These are phyloP conservation scores for Houttuynia cordata DNA, from an alignment of 164 flowering plant species.

Conservation along the genomic window DNA sequence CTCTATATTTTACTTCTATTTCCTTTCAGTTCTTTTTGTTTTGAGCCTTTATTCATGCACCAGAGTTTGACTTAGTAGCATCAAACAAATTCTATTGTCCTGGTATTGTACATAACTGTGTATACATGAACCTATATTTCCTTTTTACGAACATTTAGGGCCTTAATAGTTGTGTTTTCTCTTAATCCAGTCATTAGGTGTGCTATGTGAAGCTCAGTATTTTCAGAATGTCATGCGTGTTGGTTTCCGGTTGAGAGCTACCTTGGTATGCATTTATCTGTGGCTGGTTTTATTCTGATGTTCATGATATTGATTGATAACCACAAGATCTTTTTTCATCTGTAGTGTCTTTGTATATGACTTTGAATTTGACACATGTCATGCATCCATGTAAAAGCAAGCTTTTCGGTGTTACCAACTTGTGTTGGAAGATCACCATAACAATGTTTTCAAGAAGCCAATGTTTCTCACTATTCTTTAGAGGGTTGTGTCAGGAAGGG, in stretches of 20 bases:
- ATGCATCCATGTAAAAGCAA: too few species aligned
- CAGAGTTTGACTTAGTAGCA: too few species aligned
- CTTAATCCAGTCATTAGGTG: conserved; percentile 63
- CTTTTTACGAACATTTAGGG: neutral
- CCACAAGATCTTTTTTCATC: neutral
- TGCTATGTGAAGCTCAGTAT: conserved; percentile 83
- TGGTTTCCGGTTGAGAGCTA: conserved; percentile 77
- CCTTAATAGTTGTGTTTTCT: neutral
- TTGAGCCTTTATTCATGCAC: neutral
- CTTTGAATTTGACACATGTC: too few species aligned
- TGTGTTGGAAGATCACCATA: too few species aligned
- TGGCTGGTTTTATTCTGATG: neutral
- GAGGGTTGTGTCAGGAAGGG: too few species aligned
- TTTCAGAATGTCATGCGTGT: conserved; percentile 98
- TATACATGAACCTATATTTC: neutral
- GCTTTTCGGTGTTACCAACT: too few species aligned
- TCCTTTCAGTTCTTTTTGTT: neutral
- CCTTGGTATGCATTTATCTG: conserved; percentile 48
- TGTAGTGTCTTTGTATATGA: too few species aligned
- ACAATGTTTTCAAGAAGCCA: too few species aligned
- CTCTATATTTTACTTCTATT: neutral
- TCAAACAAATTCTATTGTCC: too few species aligned
- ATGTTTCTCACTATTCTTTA: too few species aligned
- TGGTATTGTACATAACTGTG: too few species aligned
- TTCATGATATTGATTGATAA: neutral